These are phyloP conservation scores for Apiospora kogelbergensis DNA, from an alignment of 2,329 filamentous ascomycete species.

Conservation along the genomic window DNA sequence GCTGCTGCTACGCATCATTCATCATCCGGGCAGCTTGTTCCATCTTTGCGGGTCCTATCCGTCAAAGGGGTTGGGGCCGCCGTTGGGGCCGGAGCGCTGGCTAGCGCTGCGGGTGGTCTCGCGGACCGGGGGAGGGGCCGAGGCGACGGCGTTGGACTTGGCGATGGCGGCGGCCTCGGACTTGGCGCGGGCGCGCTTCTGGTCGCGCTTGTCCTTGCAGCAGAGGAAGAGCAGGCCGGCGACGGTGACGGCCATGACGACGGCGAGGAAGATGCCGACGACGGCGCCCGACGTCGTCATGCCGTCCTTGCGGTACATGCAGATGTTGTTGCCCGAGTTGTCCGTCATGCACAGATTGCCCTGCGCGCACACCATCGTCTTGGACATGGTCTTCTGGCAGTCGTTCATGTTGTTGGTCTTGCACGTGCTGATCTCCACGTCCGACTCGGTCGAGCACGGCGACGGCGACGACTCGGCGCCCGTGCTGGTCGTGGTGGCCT, in stretches of 20 bases:
- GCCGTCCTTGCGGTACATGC: conserved; percentile 40
- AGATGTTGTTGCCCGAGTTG: conserved; percentile 38
- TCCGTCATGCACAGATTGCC: conserved; percentile 47
- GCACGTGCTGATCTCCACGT: conserved; percentile 38
- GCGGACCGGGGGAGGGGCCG: conserved; percentile 3
- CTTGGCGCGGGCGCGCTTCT: conserved; percentile 43
- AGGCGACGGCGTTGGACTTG: conserved; percentile 33
- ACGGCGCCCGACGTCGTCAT: conserved; percentile 44
- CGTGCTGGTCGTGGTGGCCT: conserved; percentile 13
- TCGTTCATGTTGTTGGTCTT: conserved; percentile 37
- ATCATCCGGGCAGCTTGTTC: not conserved
- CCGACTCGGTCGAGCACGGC: conserved; percentile 31
- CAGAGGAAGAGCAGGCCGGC: conserved; percentile 48
- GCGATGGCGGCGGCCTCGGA: conserved; percentile 52
- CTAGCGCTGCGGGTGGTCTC: not conserved
- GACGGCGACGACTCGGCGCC: conserved; percentile 11
- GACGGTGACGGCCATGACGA: conserved; percentile 38
- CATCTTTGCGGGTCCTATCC: not conserved
- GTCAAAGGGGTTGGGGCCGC: conserved; percentile 2
- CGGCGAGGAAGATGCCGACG: conserved; percentile 47
- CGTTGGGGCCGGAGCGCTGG: not conserved
- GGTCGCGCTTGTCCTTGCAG: conserved; percentile 48
- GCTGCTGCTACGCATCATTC: not conserved
- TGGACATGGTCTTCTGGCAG: conserved; percentile 39
- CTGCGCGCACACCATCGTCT: conserved; percentile 40